Evolutionary conservation across 2,329 filamentous ascomycete species (phyloP), one percentile per base, ranked within the genome.

Genomic region (Periconia sp.): DNA sequence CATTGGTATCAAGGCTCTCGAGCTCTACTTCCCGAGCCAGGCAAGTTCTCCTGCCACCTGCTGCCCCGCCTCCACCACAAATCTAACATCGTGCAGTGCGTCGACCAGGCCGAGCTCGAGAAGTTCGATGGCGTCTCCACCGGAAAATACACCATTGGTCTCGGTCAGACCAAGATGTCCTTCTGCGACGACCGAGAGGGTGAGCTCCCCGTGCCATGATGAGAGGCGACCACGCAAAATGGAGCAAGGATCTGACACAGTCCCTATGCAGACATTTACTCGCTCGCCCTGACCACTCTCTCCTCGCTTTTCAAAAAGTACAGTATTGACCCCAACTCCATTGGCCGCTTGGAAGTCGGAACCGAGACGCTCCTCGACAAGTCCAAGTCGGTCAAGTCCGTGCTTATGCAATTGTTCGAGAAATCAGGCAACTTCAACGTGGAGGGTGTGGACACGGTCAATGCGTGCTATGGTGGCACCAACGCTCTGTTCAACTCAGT

Each of bases 281-380:
- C 77, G 30, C 67, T 79, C 57, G 69, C 75, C 57, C 72, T 79
- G 52, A 79, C 77, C 46, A 70, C 75, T 54, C 69, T 78, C 52
- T 74, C 77, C 49, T 76, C 75, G 47, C 75, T 79, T 23, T 66
- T 79, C 56, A 73, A 72, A 50, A 79, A 79, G 57, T 78, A 79
- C 73, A 73, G 73, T 40, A 68, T 79, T 56, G 75, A 79, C 56
- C 74, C 75, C 46, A 75, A 72, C 52, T 66, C 64, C 40, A 79
- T 79, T 57, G 77, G 77, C 50, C 71, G 77, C 57, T 65, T 79
- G 48, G 77, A 79, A 57, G 77, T 79, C 48, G 77, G 77, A 59
- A 79, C 77, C 38, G 77, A 79, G 71, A 78, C 77, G 18, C 66
- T 79, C 26, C 72, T 79, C 48, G 77, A 79, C 73, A 79, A 79